Evolutionary conservation across 2,329 filamentous ascomycete genomes (phyloP), one percentile per base, ranked within the genome.

Genomic region (Hypoxylon sp.): DNA sequence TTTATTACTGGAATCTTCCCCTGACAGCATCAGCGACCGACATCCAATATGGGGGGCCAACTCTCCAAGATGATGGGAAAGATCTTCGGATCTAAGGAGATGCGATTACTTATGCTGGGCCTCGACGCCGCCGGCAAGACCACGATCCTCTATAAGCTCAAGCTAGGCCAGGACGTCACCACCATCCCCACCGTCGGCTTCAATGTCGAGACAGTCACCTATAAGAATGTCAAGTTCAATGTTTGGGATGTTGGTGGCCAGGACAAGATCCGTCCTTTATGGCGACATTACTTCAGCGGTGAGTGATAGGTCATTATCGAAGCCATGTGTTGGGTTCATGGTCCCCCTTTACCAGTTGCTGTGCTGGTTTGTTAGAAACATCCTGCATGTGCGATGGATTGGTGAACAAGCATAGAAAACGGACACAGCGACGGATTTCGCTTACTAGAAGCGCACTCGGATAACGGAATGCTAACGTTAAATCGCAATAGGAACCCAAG

Each of bases 181-280:
- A 99, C 96, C 74, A 99, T 99, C 79, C 96, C 96, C 74, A 99
- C 96, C 78, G 97, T 98, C 78, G 96, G 96, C 78, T 99, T 99
- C 91, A 99, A 99, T 86, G 96, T 99, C 81, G 96, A 99, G 89
- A 98, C 96, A 60, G 96, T 99, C 81, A 94, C 97, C 81, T 98
- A 98, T 88, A 97, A 97, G 89, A 99, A 99, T 89, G 97, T 97
- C 78, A 93, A 97, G 82, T 99, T 99, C 88, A 98, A 95, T 81
- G 96, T 99, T 80, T 99, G 96, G 96, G 96, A 98, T 86, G 96
- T 99, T 79, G 96, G 96, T 87, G 96, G 96, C 82, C 96, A 99
- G 87, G 96, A 99, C 90, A 98, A 98, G 92, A 99, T 99, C 81
- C 90, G 96, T 82, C 96, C 96, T 79, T 87, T 99, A 79, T 99